Percentiles rank a stretch among this genome's conserved stretches.
Conservation (phyloP, 2,329 filamentous ascomycete species). For the Grosmannia serpens region DNA sequence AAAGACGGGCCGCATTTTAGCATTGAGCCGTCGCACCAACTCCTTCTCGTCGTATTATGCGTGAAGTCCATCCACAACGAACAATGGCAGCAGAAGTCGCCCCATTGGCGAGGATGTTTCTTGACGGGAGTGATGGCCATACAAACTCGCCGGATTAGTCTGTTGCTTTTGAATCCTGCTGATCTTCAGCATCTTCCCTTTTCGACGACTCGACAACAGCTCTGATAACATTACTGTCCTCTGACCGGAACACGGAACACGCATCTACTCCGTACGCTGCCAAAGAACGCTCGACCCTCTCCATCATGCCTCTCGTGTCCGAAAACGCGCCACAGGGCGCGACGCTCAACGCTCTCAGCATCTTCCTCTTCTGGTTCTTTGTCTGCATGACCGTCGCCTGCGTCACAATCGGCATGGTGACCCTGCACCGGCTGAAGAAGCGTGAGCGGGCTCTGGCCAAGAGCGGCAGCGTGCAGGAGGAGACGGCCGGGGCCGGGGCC, state of each 20-base stretch:
- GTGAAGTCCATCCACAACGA: neutral
- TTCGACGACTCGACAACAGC: too few relatives aligned
- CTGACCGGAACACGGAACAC: too few relatives aligned
- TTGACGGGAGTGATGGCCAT: too few relatives aligned
- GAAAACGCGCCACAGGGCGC: neutral
- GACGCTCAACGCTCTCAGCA: constrained; percentile 7
- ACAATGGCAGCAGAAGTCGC: neutral
- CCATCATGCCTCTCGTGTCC: neutral
- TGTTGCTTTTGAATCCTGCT: too few relatives aligned
- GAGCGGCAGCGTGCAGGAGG: neutral
- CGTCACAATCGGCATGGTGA: constrained; percentile 2
- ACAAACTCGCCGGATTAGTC: too few relatives aligned
- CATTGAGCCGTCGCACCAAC: neutral
- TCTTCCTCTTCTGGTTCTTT: constrained; percentile 12
- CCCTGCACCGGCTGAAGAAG: constrained; percentile 7
- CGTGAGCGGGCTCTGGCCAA: neutral
- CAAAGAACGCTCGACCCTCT: too few relatives aligned
- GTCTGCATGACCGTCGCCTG: constrained; percentile 6
- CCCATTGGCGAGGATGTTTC: too few relatives aligned
- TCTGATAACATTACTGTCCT: too few relatives aligned
- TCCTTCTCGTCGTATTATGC: neutral
- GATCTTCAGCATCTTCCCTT: too few relatives aligned
- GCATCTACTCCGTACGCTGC: too few relatives aligned
- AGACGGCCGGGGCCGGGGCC: neutral
- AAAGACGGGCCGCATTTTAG: neutral